phyloP scores from a whole-genome alignment of 768 basidiomycete species.

The Russula sp. region DNA sequence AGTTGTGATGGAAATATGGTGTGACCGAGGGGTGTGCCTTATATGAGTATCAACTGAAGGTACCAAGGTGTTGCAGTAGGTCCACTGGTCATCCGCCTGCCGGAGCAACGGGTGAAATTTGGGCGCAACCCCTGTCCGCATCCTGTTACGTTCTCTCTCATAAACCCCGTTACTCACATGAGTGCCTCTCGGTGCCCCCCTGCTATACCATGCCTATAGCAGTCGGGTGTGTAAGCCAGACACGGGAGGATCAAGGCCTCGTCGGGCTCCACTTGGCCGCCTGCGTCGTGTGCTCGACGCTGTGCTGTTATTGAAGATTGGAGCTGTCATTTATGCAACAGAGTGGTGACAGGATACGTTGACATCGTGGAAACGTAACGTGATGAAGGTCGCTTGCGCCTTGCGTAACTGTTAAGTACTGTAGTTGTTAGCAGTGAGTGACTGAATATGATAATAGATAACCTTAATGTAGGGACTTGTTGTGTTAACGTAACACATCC shows the following conservation, averaged over 20 bases:
- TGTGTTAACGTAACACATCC: no score
- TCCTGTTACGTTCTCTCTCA: neutral
- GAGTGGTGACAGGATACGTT: neutral
- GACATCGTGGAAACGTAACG: neutral
- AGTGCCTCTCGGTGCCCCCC: neutral
- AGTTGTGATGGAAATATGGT: no score
- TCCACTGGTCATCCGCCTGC: neutral
- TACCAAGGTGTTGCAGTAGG: neutral
- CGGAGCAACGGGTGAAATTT: neutral
- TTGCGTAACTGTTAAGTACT: no score
- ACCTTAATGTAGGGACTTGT: neutral
- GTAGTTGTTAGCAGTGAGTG: no score
- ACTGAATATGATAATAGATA: neutral
- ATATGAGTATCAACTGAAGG: no score
- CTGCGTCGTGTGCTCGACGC: neutral
- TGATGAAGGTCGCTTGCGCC: neutral
- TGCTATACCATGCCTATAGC: neutral
- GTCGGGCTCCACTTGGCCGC: neutral
- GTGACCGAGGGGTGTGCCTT: no score
- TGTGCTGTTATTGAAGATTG: neutral
- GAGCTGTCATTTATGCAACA: neutral
- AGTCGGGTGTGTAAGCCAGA: neutral
- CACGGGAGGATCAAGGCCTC: neutral
- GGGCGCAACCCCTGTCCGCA: neutral
- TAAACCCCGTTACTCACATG: neutral